A percentile compares a stretch with the other conserved stretches of the same genome.
Conservation (phyloP, 2,329 filamentous ascomycete species). For the Aspergillus transmontanensis region DNA sequence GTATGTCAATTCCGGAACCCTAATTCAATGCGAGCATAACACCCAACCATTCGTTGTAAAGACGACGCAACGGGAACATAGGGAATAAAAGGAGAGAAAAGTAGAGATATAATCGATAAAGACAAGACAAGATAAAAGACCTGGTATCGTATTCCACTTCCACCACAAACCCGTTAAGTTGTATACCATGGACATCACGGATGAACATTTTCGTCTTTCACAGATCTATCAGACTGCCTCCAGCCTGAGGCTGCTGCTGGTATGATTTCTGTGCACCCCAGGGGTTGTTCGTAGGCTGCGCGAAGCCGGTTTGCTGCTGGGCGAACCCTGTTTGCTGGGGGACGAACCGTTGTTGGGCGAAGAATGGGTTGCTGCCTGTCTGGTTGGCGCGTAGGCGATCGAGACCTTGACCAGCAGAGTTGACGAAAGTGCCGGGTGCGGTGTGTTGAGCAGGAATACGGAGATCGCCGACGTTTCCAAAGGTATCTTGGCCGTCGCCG, state of each 20-base stretch:
- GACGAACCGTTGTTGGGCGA: constrained; percentile 61
- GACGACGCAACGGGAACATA: neutral
- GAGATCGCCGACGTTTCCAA: constrained; percentile 93
- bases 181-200: neutral
- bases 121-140: constrained; percentile 7
- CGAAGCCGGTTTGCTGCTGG: constrained; percentile 49
- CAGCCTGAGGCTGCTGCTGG: constrained; percentile 48
- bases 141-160: constrained; percentile 19
- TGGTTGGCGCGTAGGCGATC: constrained; percentile 67
- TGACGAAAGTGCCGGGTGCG: constrained; percentile 92
- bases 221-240: constrained; percentile 65
- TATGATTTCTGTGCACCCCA: constrained; percentile 55
- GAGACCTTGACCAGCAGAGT: constrained; percentile 84
- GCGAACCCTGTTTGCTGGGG: constrained; percentile 51
- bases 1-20: constrained; percentile 1
- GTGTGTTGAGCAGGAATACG: constrained; percentile 97
- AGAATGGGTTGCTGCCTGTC: constrained; percentile 87
- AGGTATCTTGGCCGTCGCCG: constrained; percentile 94
- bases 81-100: constrained; percentile 6
- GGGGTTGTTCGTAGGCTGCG: constrained; percentile 54
- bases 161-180: neutral
- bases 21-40: constrained; percentile 5
- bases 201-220: constrained; percentile 27
- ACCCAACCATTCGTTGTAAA: constrained; percentile 3
- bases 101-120: neutral